These are phyloP conservation scores for Angomonas desouzai DNA, from an alignment of 208 protist genomes.

Conservation along the genomic window DNA sequence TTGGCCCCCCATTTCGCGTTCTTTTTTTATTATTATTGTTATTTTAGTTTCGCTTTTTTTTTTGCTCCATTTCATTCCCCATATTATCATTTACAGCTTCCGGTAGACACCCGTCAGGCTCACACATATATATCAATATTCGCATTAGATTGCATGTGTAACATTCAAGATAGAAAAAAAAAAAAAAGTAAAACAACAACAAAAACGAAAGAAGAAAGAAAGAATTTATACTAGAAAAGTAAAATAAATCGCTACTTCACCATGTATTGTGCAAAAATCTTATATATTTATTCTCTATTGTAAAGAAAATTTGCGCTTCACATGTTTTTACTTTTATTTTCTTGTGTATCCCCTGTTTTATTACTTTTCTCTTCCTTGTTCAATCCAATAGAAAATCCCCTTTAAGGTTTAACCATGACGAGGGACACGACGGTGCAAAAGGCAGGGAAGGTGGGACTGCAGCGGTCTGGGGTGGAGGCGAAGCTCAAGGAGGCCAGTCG, in stretches of 20 bases:
- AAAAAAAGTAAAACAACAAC: conserved; percentile 11
- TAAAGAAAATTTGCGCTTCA: neutral
- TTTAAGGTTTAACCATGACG: conserved; percentile 24
- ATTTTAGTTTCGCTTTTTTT: conserved; percentile 10
- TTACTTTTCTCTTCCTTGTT: conserved; percentile 1
- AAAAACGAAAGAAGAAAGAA: neutral
- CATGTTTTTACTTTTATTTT: conserved; percentile 10
- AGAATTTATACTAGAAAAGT: neutral
- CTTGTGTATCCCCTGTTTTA: neutral
- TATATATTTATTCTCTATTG: conserved; percentile 5
- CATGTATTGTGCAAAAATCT: neutral
- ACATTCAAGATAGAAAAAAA: conserved; percentile 7
- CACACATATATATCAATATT: no score
- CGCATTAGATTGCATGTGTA: conserved; percentile 6
- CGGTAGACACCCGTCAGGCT: neutral
- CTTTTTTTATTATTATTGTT: conserved; percentile 10
- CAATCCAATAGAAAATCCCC: neutral
- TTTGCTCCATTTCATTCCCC: neutral
- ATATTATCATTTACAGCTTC: conserved; percentile 9
- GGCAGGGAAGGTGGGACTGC: conserved; percentile 36
- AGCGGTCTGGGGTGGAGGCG: conserved; percentile 44
- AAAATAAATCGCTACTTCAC: conserved; percentile 5
- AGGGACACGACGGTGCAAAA: conserved; percentile 62
- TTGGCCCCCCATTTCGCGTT: no score
- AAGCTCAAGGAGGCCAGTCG: conserved; percentile 57